Percentiles rank a stretch among this genome's conserved stretches.
Conservation (phyloP, 2,329 filamentous ascomycete genomes). For the Tricladium varicosporioides region DNA sequence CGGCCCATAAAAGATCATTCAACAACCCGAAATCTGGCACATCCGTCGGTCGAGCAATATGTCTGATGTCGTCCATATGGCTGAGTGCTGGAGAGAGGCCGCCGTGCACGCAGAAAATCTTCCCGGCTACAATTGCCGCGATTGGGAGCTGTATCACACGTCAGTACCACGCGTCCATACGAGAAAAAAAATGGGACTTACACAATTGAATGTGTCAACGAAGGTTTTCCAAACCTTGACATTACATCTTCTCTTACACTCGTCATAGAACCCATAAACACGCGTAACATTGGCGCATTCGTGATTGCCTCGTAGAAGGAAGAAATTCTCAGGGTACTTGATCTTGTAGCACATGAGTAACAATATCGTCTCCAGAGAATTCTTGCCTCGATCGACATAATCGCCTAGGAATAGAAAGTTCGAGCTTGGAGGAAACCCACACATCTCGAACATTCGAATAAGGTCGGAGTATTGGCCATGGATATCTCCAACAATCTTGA, state of each 20-base stretch:
- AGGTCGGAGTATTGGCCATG: slow-evolving; percentile 96
- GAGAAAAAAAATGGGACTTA: slow-evolving; percentile 15
- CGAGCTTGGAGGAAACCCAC: slow-evolving; percentile 85
- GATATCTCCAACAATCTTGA: slow-evolving; percentile 97
- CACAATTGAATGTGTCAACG: slow-evolving; percentile 90
- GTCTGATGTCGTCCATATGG: slow-evolving; percentile 98
- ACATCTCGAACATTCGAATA: slow-evolving; percentile 98
- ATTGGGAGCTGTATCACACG: slow-evolving; percentile 63
- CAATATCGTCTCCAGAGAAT: slow-evolving; percentile 91
- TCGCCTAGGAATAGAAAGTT: slow-evolving; percentile 96
- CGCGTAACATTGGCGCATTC: slow-evolving; percentile 95
- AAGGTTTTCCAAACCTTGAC: slow-evolving; percentile 99
- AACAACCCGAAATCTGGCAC: slow-evolving; percentile 95
- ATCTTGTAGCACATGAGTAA: slow-evolving; percentile 94
- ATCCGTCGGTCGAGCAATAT: slow-evolving; percentile 92
- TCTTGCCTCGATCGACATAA: slow-evolving; percentile 95
- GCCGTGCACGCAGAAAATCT: slow-evolving; percentile 97
- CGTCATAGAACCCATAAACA: slow-evolving; percentile 97
- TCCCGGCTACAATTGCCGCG: slow-evolving; percentile 92
- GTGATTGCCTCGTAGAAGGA: slow-evolving; percentile 89
- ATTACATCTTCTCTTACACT: slow-evolving; percentile 94
- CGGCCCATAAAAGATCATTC: slow-evolving; percentile 95
- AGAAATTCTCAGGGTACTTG: slow-evolving; percentile 97
- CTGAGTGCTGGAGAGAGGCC: slow-evolving; percentile 87
- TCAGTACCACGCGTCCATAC: slow-evolving; percentile 14